These are phyloP conservation scores for Cercospora citrullina DNA, from an alignment of 2,329 filamentous ascomycete species.

Conservation along the genomic window DNA sequence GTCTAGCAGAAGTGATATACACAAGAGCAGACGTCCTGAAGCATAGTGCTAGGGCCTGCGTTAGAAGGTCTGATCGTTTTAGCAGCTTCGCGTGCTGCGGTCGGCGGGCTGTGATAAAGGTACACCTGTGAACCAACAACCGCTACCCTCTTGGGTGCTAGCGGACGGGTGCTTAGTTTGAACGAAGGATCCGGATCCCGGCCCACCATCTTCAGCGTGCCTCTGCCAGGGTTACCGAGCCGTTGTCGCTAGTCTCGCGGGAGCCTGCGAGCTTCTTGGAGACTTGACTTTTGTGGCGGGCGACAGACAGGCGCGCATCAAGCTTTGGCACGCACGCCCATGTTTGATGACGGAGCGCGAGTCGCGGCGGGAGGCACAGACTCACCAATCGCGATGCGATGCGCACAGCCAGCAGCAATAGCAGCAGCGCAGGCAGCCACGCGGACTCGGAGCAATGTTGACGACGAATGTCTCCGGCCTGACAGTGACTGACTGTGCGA, in stretches of 20 bases:
- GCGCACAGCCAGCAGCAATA: background rate
- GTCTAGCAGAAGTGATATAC: slow-evolving; percentile 25
- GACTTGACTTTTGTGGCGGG: slow-evolving; percentile 8
- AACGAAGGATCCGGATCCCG: slow-evolving; percentile 28
- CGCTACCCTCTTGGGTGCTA: slow-evolving; percentile 27
- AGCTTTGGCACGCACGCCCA: slow-evolving; percentile 21
- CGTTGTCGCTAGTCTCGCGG: slow-evolving; percentile 13
- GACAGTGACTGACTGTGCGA: background rate
- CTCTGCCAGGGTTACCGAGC: slow-evolving; percentile 13
- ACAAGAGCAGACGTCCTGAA: slow-evolving; percentile 23
- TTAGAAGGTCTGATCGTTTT: slow-evolving; percentile 30
- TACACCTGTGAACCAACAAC: slow-evolving; percentile 31
- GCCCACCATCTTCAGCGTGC: slow-evolving; percentile 22
- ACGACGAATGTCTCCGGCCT: background rate
- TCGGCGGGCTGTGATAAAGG: slow-evolving; percentile 29
- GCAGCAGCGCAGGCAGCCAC: background rate
- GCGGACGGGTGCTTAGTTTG: slow-evolving; percentile 28
- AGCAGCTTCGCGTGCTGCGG: slow-evolving; percentile 21
- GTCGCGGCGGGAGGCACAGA: slow-evolving; percentile 3
- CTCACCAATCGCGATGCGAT: background rate
- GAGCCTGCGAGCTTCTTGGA: slow-evolving; percentile 21
- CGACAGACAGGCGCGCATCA: slow-evolving; percentile 13
- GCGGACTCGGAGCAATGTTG: background rate
- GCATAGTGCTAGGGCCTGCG: slow-evolving; percentile 25
- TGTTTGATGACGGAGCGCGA: slow-evolving; percentile 15